Percentiles rank a stretch among this genome's conserved stretches.
Evolutionary conservation across 257 asterid genomes (phyloP).

Genomic region (Capsicum baccatum): DNA sequence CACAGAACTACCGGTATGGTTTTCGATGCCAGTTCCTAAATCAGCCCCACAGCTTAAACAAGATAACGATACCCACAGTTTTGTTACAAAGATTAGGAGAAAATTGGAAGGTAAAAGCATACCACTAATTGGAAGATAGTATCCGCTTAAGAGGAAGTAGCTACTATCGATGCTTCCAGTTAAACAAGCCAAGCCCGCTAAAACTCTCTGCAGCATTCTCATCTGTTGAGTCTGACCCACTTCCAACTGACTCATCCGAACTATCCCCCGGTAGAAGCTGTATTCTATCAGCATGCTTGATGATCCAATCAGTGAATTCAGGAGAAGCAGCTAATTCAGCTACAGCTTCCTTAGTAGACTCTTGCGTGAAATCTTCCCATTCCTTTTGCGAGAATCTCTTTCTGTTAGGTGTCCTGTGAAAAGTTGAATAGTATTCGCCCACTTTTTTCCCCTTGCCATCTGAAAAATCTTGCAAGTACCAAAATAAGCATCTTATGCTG

Average conservation of each 20-base stretch:
- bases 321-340: conserved; percentile 75
- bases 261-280: conserved; percentile 56
- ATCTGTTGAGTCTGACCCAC: conserved; percentile 70
- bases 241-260: conserved; percentile 66
- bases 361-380: conserved; percentile 77
- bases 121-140: too few species aligned
- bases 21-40: neutral
- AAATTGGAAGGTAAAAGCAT: neutral
- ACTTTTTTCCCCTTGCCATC: conserved; percentile 32
- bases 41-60: neutral
- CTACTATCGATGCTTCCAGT: conserved; percentile 43
- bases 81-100: neutral
- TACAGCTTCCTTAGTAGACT: conserved; percentile 69
- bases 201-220: conserved; percentile 60
- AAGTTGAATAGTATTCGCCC: conserved; percentile 58
- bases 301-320: conserved; percentile 76
- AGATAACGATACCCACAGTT: neutral
- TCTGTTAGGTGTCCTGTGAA: conserved; percentile 65
- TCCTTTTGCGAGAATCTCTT: conserved; percentile 69
- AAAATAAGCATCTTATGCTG: neutral
- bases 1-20: neutral
- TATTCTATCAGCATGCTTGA: conserved; percentile 63
- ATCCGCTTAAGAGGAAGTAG: neutral
- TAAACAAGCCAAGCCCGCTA: conserved; percentile 52
- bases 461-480: conserved; percentile 41